phyloP scores from a whole-genome alignment of 2,329 filamentous ascomycete genomes.

The Dendryphion nanum region DNA sequence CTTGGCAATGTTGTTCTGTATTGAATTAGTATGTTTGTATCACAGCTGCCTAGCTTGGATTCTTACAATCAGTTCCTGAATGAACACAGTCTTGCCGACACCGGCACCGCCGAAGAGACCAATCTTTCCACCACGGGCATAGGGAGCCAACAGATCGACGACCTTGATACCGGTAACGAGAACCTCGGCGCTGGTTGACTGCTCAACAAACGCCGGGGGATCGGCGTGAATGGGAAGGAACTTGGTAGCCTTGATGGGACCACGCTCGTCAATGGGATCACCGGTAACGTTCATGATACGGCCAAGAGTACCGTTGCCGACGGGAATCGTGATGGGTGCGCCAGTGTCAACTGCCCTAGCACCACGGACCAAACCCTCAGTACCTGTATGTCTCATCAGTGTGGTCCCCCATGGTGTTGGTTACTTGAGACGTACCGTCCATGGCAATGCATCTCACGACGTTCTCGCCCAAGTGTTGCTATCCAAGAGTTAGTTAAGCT shows the following conservation, averaged over 20 bases:
- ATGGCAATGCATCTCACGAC: constrained; percentile 99
- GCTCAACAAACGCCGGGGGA: constrained; percentile 86
- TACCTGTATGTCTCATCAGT: constrained; percentile 61
- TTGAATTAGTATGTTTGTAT: neutral
- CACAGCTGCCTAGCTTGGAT: neutral
- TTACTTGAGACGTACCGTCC: constrained; percentile 72
- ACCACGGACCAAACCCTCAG: constrained; percentile 98
- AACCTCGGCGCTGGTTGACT: constrained; percentile 95
- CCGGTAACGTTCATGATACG: constrained; percentile 99
- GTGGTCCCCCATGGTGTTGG: constrained; percentile 5
- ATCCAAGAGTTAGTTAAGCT: constrained; percentile 23
- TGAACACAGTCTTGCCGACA: constrained; percentile 99
- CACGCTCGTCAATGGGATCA: constrained; percentile 99
- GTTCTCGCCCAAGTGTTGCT: constrained; percentile 99
- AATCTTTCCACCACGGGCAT: constrained; percentile 99
- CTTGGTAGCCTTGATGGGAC: constrained; percentile 93
- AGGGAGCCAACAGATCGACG: constrained; percentile 96
- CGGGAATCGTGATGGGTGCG: constrained; percentile 91
- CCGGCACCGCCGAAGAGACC: constrained; percentile 99
- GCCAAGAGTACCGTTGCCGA: constrained; percentile 88
- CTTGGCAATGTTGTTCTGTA: constrained; percentile 98
- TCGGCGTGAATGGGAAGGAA: constrained; percentile 90
- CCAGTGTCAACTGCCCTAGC: constrained; percentile 83
- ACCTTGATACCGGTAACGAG: constrained; percentile 99
- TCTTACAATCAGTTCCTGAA: constrained; percentile 94